phyloP scores from a whole-genome alignment of 2,329 filamentous ascomycete species.

The Aureobasidium sp. region DNA sequence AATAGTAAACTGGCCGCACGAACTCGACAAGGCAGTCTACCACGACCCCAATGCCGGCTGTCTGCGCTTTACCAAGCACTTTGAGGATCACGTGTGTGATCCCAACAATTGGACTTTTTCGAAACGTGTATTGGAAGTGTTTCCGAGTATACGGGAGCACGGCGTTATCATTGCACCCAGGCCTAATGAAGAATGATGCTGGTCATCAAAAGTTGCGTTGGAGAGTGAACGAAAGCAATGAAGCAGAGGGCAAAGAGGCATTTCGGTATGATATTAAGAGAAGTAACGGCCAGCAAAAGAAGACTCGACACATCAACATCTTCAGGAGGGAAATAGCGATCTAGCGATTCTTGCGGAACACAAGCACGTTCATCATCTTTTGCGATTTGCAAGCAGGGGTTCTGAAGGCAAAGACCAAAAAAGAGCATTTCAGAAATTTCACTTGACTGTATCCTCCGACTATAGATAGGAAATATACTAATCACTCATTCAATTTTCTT shows the following conservation, averaged over 20 bases:
- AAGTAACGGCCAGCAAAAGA: neutral
- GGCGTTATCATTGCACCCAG: constrained; percentile 1
- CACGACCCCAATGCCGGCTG: neutral
- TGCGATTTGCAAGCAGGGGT: too few species aligned
- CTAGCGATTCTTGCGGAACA: neutral
- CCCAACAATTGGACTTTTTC: constrained; percentile 5
- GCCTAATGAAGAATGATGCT: neutral
- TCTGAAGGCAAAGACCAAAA: too few species aligned
- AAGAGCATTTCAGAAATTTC: too few species aligned
- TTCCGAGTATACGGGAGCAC: neutral
- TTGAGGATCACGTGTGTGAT: constrained; percentile 2
- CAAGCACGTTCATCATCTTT: too few species aligned
- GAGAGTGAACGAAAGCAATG: neutral
- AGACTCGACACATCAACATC: too few species aligned
- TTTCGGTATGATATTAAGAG: neutral
- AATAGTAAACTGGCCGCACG: neutral
- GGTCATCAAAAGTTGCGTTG: neutral
- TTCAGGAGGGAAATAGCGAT: neutral
- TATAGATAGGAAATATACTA: too few species aligned
- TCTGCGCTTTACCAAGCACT: constrained; percentile 5
- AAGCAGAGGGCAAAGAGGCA: neutral
- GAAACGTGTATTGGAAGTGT: neutral
- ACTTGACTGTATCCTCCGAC: too few species aligned
- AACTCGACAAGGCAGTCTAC: neutral
- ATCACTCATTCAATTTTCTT: too few species aligned